A percentile compares a stretch with the other conserved stretches of the same genome.
phyloP scores from a whole-genome alignment of 1,284 basidiomycete genomes.

The Kwoniella shivajii region DNA sequence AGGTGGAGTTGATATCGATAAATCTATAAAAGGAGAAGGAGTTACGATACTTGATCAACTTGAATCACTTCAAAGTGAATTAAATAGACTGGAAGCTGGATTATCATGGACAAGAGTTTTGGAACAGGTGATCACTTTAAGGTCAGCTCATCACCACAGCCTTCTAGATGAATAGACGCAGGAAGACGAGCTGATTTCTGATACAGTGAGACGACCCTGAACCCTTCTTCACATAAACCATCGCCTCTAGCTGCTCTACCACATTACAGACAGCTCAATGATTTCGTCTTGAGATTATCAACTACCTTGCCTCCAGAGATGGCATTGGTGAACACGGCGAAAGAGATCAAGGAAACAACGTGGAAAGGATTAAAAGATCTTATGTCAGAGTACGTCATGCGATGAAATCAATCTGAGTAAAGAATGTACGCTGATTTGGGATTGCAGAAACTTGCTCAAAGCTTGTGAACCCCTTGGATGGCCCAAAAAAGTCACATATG shows the following conservation, averaged over 20 bases:
- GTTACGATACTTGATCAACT: constrained; percentile 58
- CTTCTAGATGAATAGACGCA: too few species aligned
- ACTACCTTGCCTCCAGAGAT: constrained; percentile 52
- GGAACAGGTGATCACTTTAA: constrained; percentile 68
- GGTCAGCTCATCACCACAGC: constrained; percentile 60
- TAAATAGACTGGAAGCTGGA: constrained; percentile 73
- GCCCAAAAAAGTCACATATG: constrained; percentile 73
- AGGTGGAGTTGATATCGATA: constrained; percentile 1
- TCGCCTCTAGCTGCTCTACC: constrained; percentile 57
- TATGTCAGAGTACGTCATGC: constrained; percentile 63
- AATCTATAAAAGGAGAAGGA: neutral
- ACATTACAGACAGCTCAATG: constrained; percentile 64
- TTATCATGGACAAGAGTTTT: constrained; percentile 74
- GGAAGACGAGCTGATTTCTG: too few species aligned
- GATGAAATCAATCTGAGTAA: neutral
- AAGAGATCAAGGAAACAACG: constrained; percentile 64
- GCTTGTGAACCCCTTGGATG: constrained; percentile 74
- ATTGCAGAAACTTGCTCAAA: constrained; percentile 62
- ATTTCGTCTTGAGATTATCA: constrained; percentile 60
- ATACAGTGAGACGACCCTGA: constrained; percentile 39
- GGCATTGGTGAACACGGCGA: constrained; percentile 58
- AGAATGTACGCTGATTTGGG: constrained; percentile 15
- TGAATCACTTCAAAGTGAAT: constrained; percentile 72
- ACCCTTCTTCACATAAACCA: constrained; percentile 51
- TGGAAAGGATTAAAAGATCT: constrained; percentile 72